Percentiles rank a stretch among this genome's conserved stretches.
phyloP scores from a whole-genome alignment of 2,329 filamentous ascomycete genomes.

The Scedosporium boydii region DNA sequence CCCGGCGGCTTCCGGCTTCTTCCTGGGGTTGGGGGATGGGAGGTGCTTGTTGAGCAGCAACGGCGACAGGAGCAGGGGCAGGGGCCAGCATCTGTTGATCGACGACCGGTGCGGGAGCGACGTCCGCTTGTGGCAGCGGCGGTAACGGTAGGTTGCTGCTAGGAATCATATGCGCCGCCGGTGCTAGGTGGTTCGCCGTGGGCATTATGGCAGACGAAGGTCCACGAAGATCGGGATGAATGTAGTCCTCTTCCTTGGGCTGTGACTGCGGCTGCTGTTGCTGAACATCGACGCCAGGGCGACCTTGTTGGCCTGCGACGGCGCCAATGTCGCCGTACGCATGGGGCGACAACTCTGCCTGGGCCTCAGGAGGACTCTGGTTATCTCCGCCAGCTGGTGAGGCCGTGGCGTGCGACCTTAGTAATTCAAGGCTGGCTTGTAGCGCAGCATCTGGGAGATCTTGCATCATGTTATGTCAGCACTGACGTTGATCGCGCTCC shows the following conservation, averaged over 20 bases:
- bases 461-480: conserved; percentile 5
- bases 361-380: conserved; percentile 19
- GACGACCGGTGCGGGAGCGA: conserved; percentile 17
- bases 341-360: conserved; percentile 27
- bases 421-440: conserved; percentile 33
- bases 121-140: conserved; percentile 14
- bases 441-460: conserved; percentile 19
- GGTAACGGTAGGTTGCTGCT: conserved; percentile 11
- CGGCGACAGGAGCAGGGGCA: conserved; percentile 20
- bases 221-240: conserved; percentile 38
- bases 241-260: conserved; percentile 32
- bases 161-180: neutral
- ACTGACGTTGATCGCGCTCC: conserved; percentile 3
- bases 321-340: conserved; percentile 32
- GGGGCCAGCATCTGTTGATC: conserved; percentile 11
- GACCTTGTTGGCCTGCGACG: conserved; percentile 21
- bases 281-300: conserved; percentile 15
- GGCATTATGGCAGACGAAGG: conserved; percentile 15
- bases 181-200: neutral
- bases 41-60: conserved; percentile 16
- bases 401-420: conserved; percentile 21
- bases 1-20: conserved; percentile 54
- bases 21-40: conserved; percentile 14
- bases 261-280: conserved; percentile 12
- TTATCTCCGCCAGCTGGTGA: conserved; percentile 17